A percentile compares a stretch with the other conserved stretches of the same genome.
Conservation (phyloP, 2,329 filamentous ascomycete genomes). For the Aspergillus unguis region DNA sequence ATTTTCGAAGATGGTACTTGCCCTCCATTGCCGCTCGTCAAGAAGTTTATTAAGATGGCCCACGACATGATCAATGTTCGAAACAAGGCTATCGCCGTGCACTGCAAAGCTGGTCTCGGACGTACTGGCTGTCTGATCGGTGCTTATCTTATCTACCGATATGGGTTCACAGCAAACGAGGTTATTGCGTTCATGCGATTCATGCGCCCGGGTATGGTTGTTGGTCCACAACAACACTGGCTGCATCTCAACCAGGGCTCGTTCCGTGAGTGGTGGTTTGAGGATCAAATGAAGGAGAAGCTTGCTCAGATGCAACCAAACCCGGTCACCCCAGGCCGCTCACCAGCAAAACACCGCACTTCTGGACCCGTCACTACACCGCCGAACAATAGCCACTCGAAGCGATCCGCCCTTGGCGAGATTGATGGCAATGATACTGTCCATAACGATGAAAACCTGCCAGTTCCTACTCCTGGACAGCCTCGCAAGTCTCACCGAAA, state of each 20-base stretch:
- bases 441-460: constrained; percentile 75
- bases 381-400: constrained; percentile 71
- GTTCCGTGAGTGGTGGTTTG: constrained; percentile 97
- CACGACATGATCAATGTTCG: constrained; percentile 90
- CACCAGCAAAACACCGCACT: constrained; percentile 57
- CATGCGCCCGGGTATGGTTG: constrained; percentile 98
- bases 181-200: constrained; percentile 98
- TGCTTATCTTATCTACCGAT: constrained; percentile 93
- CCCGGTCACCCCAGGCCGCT: constrained; percentile 51
- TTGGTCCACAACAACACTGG: constrained; percentile 98
- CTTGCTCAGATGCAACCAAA: constrained; percentile 64
- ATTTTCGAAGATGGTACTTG: constrained; percentile 99
- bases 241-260: constrained; percentile 93
- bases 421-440: constrained; percentile 73
- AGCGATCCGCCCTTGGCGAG: constrained; percentile 85
- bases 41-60: constrained; percentile 90
- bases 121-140: constrained; percentile 95
- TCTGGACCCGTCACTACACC: constrained; percentile 76
- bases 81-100: constrained; percentile 91
- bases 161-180: constrained; percentile 96
- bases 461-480: constrained; percentile 91
- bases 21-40: constrained; percentile 80
- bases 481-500: constrained; percentile 81
- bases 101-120: constrained; percentile 96
- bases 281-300: constrained; percentile 76